phyloP scores from a whole-genome alignment of 2,329 filamentous ascomycete genomes.

The Exophiala mesophila region DNA sequence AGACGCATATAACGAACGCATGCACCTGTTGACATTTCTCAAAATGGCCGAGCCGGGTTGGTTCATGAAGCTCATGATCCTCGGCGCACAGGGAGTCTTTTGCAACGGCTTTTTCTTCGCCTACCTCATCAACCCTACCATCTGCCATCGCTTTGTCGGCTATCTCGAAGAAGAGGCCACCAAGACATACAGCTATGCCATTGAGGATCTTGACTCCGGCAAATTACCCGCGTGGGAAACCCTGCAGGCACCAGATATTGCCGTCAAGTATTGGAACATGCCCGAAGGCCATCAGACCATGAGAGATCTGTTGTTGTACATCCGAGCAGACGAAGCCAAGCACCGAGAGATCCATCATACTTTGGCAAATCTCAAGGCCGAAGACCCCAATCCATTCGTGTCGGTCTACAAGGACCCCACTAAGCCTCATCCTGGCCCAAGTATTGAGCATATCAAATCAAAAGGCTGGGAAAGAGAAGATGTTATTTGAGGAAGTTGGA shows the following conservation, averaged over 20 bases:
- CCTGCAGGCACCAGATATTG: slow-evolving; percentile 79
- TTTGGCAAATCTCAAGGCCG: slow-evolving; percentile 77
- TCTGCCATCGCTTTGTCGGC: slow-evolving; percentile 90
- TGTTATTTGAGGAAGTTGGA: slow-evolving; percentile 52
- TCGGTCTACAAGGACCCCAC: slow-evolving; percentile 69
- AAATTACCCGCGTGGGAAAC: slow-evolving; percentile 74
- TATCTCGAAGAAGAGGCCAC: slow-evolving; percentile 98
- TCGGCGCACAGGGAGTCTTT: slow-evolving; percentile 91
- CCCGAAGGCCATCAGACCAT: slow-evolving; percentile 76
- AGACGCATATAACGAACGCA: slow-evolving; percentile 87
- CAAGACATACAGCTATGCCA: slow-evolving; percentile 85
- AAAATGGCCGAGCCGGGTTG: slow-evolving; percentile 80
- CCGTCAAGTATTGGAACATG: slow-evolving; percentile 90
- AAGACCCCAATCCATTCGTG: slow-evolving; percentile 90
- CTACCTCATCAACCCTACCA: slow-evolving; percentile 80
- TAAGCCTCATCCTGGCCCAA: slow-evolving; percentile 65
- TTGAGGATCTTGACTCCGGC: slow-evolving; percentile 82
- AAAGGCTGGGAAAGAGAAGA: slow-evolving; percentile 81
- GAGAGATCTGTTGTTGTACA: slow-evolving; percentile 80
- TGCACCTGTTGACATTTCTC: slow-evolving; percentile 89
- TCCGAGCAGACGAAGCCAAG: slow-evolving; percentile 82
- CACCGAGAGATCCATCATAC: slow-evolving; percentile 97
- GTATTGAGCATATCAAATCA: slow-evolving; percentile 58
- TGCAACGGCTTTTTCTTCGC: slow-evolving; percentile 90
- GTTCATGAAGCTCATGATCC: slow-evolving; percentile 89